Percentiles rank a stretch among this genome's conserved stretches.
phyloP scores from a whole-genome alignment of 768 basidiomycete genomes.

The Lyophyllum shimeji region DNA sequence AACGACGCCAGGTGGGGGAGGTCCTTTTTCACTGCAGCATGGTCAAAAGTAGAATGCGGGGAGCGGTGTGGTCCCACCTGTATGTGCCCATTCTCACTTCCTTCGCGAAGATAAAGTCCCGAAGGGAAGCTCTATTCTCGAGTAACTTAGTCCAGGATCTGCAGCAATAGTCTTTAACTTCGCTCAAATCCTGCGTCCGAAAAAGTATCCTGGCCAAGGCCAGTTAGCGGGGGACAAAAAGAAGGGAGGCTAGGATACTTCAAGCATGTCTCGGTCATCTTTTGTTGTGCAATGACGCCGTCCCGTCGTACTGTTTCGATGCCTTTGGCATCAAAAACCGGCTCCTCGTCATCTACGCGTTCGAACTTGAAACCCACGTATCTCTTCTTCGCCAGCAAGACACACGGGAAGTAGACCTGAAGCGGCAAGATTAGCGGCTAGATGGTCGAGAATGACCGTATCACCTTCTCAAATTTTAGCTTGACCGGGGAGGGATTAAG shows the following conservation, averaged over 20 bases:
- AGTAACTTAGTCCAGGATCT: slow-evolving; percentile 83
- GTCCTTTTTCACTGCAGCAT: slow-evolving; percentile 65
- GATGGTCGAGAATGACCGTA: background rate
- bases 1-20: slow-evolving; percentile 89
- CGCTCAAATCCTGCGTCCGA: slow-evolving; percentile 82
- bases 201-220: slow-evolving; percentile 72
- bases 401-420: slow-evolving; percentile 91
- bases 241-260: slow-evolving; percentile 54
- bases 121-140: slow-evolving; percentile 76
- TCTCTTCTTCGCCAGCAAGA: slow-evolving; percentile 97
- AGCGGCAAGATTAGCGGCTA: background rate
- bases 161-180: slow-evolving; percentile 87
- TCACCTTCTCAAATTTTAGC: slow-evolving; percentile 96
- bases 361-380: slow-evolving; percentile 99
- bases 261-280: slow-evolving; percentile 87
- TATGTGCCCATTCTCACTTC: slow-evolving; percentile 94
- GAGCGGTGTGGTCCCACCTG: slow-evolving; percentile 49
- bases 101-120: slow-evolving; percentile 94
- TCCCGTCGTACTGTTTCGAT: slow-evolving; percentile 97
- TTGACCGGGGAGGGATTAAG: slow-evolving; percentile 90
- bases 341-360: slow-evolving; percentile 70
- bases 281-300: slow-evolving; percentile 85
- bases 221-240: slow-evolving; percentile 1
- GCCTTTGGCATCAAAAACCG: slow-evolving; percentile 93
- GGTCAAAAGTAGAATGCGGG: background rate